Base-by-base conservation (phyloP, 805 yeast genomes). In the Pichia sporocuriosa region DNA sequence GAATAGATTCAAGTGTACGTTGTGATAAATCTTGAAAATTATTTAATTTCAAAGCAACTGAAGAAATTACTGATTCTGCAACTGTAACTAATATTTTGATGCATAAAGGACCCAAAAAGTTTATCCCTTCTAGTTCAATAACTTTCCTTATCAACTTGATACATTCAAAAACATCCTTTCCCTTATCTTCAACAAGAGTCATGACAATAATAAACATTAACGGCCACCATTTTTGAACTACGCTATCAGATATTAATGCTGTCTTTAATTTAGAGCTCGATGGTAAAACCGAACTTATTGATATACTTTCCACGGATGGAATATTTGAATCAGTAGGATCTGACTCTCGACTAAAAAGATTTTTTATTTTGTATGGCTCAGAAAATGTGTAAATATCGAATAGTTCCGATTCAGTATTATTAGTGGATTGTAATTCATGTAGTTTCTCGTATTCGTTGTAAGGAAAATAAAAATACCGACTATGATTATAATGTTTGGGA, bases 171-270 rank as follows among this genome's bases (percentile, higher is more conserved):
- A 43, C 42, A 30, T 47, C 41, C 5, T 22, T 20, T 6, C 40
- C 43, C 4, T 21, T 30, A 5, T 37, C 38, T n/a, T 42, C 39
- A 9, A 21, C 27, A 16, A 42, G 4, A 5, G 35, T 33, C 6
- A 20, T n/a, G 12, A 25, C 24, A 7, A 42, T 37, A 6, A 32
- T 27, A 19, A 24, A 28, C 1, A 33, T 21, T 17, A 42, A 33
- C 15, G 42, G 42, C 30, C 35, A 29, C 40, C 43, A 40, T 19
- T 25, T 40, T 12, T 35, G 22, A 67, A 67, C 51, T 75, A 78
- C 22, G 75, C 64, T 33, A 46, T 48, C 35, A 54, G 34, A 7
- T 3, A 33, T 19, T 22, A 5, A 21, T 12, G 27, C 27, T 4
- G 22, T 9, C 6, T 26, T 33, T 21, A 33, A 24, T 10, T 20